Percentiles rank a stretch among this genome's conserved stretches.
These are phyloP conservation scores for Yamadazyma diospyri DNA, from an alignment of 1,139 yeast genomes.

Conservation along the genomic window DNA sequence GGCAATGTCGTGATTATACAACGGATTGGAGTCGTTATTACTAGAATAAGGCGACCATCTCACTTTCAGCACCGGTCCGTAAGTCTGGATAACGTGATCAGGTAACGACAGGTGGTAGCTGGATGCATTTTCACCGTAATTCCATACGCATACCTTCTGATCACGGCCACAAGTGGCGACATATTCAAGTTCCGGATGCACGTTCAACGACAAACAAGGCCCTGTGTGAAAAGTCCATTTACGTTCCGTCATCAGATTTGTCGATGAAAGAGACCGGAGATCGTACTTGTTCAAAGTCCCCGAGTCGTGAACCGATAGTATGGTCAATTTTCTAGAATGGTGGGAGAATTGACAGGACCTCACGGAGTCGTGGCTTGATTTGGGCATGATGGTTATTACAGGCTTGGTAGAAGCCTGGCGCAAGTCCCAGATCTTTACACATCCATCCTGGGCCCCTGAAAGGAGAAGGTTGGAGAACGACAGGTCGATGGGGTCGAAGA, in stretches of 20 bases:
- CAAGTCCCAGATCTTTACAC: conserved; percentile 84
- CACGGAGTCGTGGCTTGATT: conserved; percentile 61
- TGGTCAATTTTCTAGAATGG: conserved; percentile 37
- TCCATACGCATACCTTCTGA: conserved; percentile 78
- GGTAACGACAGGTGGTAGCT: conserved; percentile 38
- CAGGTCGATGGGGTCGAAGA: conserved; percentile 30
- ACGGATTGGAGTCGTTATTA: conserved; percentile 14
- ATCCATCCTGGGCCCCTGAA: conserved; percentile 92
- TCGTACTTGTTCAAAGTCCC: conserved; percentile 89
- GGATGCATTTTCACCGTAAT: conserved; percentile 33
- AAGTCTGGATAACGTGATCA: conserved; percentile 66
- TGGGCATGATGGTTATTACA: conserved; percentile 37
- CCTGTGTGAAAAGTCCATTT: conserved; percentile 89
- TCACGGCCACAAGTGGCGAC: conserved; percentile 94
- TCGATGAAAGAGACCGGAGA: conserved; percentile 41
- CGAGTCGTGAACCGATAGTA: conserved; percentile 74
- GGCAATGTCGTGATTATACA: conserved; percentile 63
- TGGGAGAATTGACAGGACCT: conserved; percentile 61
- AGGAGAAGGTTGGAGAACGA: conserved; percentile 49
- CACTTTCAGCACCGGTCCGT: conserved; percentile 74
- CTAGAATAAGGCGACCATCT: conserved; percentile 51
- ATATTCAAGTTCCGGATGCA: conserved; percentile 83
- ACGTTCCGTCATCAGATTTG: conserved; percentile 47
- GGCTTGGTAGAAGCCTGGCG: conserved; percentile 51
- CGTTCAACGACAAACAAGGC: conserved; percentile 82